phyloP scores from a whole-genome alignment of 1,284 basidiomycete species.

The Sporisorium scitamineum region DNA sequence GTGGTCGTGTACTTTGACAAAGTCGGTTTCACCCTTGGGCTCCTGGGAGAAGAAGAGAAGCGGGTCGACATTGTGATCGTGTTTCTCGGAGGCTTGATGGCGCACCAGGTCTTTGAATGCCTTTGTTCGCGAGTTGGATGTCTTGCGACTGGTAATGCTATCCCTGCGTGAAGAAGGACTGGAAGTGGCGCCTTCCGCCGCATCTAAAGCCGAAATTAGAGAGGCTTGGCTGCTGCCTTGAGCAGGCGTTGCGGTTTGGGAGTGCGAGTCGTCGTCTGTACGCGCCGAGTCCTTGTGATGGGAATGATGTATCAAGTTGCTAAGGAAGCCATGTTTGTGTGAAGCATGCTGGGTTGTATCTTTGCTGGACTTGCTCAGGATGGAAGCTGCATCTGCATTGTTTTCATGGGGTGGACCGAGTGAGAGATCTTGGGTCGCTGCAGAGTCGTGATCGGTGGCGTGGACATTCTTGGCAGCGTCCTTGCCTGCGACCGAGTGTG shows the following conservation, averaged over 20 bases:
- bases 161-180: slow-evolving; percentile 24
- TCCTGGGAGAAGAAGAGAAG: slow-evolving; percentile 50
- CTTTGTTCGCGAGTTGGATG: slow-evolving; percentile 30
- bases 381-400: slow-evolving; percentile 28
- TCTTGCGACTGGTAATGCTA: slow-evolving; percentile 44
- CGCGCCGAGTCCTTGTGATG: slow-evolving; percentile 11
- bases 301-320: slow-evolving; percentile 17
- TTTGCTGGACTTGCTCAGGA: slow-evolving; percentile 20
- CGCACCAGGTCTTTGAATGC: slow-evolving; percentile 28
- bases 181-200: slow-evolving; percentile 8
- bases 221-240: slow-evolving; percentile 7
- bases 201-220: background rate
- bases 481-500: slow-evolving; percentile 7
- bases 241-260: background rate
- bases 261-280: slow-evolving; percentile 7
- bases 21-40: slow-evolving; percentile 52
- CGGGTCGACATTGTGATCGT: slow-evolving; percentile 40
- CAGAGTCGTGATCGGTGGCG: slow-evolving; percentile 36
- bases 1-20: slow-evolving; percentile 43
- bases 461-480: slow-evolving; percentile 20
- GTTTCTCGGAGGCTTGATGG: slow-evolving; percentile 11
- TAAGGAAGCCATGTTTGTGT: slow-evolving; percentile 23
- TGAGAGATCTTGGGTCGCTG: slow-evolving; percentile 12
- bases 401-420: slow-evolving; percentile 18
- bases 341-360: slow-evolving; percentile 5